Conservation (phyloP, 2,329 filamentous ascomycete species). For the Aureobasidium sp. region DNA sequence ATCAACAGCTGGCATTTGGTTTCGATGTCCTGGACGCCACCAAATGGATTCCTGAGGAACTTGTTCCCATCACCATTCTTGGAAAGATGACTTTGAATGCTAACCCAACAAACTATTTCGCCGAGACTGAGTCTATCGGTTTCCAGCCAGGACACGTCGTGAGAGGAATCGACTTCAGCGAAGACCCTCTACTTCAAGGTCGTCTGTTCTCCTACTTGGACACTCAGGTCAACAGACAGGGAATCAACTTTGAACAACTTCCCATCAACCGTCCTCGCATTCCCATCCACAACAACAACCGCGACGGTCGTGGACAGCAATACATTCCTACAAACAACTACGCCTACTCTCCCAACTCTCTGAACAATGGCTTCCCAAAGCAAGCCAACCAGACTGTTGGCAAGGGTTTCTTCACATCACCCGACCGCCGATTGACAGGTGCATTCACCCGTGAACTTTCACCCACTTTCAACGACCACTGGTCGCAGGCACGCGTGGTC, state of each 20-base stretch:
- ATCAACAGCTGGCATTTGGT: slow-evolving; percentile 39
- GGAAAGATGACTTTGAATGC: slow-evolving; percentile 37
- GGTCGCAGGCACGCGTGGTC: slow-evolving; percentile 66
- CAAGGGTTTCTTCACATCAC: slow-evolving; percentile 27
- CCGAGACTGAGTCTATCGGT: slow-evolving; percentile 56
- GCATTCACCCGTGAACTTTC: slow-evolving; percentile 25
- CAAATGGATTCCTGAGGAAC: slow-evolving; percentile 45
- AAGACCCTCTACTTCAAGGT: slow-evolving; percentile 45
- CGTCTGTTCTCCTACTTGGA: slow-evolving; percentile 56
- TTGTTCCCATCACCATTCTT: slow-evolving; percentile 51
- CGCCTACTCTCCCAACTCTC: slow-evolving; percentile 69
- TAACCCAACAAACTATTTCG: slow-evolving; percentile 54
- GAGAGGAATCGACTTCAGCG: slow-evolving; percentile 2
- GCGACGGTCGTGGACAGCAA: slow-evolving; percentile 26
- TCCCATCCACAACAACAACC: slow-evolving; percentile 24
- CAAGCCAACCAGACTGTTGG: slow-evolving; percentile 57
- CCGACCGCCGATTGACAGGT: neutral
- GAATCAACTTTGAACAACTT: slow-evolving; percentile 42
- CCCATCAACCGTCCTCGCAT: slow-evolving; percentile 15
- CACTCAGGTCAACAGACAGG: slow-evolving; percentile 35
- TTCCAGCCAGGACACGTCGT: slow-evolving; percentile 52
- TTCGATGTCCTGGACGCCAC: slow-evolving; percentile 50
- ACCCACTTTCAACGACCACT: slow-evolving; percentile 67
- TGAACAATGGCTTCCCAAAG: slow-evolving; percentile 54
- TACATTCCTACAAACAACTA: slow-evolving; percentile 57